phyloP scores from a whole-genome alignment of 2,329 filamentous ascomycete genomes.

The Penicillium sp. region DNA sequence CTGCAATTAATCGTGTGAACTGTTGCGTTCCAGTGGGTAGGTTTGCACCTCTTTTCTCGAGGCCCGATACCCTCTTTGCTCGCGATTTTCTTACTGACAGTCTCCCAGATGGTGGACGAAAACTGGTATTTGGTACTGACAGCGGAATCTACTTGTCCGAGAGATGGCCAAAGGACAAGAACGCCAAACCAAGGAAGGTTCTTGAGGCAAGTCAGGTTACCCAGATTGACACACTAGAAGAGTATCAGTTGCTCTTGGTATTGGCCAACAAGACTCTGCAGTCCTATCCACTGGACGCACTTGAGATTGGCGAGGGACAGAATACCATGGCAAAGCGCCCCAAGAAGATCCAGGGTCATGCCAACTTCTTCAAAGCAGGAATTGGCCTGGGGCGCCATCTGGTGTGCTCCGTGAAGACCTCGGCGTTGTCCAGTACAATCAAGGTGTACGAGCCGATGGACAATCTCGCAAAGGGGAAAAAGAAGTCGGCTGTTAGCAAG shows the following conservation, averaged over 20 bases:
- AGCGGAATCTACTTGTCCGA: conserved; percentile 89
- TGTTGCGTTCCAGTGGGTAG: conserved; percentile 86
- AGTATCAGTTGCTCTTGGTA: conserved; percentile 86
- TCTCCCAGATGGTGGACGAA: conserved; percentile 75
- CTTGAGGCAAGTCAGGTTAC: conserved; percentile 83
- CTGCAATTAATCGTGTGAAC: conserved; percentile 80
- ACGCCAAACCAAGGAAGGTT: conserved; percentile 68
- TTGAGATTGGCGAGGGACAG: conserved; percentile 72
- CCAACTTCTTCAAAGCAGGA: conserved; percentile 96
- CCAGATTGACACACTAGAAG: conserved; percentile 92
- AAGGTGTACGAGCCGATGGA: conserved; percentile 99
- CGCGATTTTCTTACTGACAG: conserved; percentile 11
- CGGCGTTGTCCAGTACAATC: conserved; percentile 87
- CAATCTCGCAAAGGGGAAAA: conserved; percentile 85
- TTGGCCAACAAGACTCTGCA: conserved; percentile 88
- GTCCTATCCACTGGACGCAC: conserved; percentile 79
- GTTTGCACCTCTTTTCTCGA: conserved; percentile 25
- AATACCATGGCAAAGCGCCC: conserved; percentile 74
- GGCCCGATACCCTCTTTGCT: not conserved
- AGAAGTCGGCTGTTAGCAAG: conserved; percentile 89
- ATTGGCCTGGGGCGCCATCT: conserved; percentile 91
- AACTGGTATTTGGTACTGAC: conserved; percentile 90
- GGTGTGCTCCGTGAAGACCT: conserved; percentile 94
- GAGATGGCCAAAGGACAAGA: conserved; percentile 75
- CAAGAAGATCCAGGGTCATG: conserved; percentile 94